Conservation (phyloP, 2,329 filamentous ascomycete genomes). For the Fonsecaea multimorphosa region DNA sequence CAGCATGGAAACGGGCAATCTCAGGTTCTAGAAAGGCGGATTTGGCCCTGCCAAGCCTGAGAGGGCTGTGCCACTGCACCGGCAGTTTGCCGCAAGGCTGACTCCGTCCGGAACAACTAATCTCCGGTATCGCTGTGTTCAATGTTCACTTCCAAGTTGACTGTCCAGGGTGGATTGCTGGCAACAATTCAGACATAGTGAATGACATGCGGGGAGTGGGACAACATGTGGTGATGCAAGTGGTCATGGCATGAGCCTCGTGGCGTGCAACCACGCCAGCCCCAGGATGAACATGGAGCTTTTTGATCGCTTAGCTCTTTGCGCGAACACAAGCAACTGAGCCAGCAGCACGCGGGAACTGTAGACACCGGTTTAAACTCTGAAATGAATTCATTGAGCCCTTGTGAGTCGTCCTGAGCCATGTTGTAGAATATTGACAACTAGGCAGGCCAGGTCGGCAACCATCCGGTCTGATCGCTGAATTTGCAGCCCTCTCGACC, state of each 20-base stretch:
- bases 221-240: neutral
- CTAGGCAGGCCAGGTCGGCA: conserved; percentile 8
- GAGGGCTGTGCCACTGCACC: neutral
- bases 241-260: neutral
- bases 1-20: neutral
- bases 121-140: neutral
- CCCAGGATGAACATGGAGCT: neutral
- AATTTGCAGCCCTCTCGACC: neutral
- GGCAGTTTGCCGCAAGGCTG: conserved; percentile 1
- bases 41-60: neutral
- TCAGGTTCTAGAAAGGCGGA: neutral
- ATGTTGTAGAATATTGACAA: conserved; percentile 23
- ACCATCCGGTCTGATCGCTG: conserved; percentile 7
- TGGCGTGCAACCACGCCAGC: neutral
- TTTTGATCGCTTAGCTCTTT: neutral
- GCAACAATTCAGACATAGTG: no score
- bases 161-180: no score
- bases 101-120: neutral
- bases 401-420: conserved; percentile 24
- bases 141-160: no score
- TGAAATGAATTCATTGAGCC: conserved; percentile 34
- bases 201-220: neutral
- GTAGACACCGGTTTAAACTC: conserved; percentile 19
- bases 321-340: neutral
- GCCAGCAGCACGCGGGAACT: neutral